Evolutionary conservation across 2,329 filamentous ascomycete genomes (phyloP).

Genomic region (Boeremia lycopersici): DNA sequence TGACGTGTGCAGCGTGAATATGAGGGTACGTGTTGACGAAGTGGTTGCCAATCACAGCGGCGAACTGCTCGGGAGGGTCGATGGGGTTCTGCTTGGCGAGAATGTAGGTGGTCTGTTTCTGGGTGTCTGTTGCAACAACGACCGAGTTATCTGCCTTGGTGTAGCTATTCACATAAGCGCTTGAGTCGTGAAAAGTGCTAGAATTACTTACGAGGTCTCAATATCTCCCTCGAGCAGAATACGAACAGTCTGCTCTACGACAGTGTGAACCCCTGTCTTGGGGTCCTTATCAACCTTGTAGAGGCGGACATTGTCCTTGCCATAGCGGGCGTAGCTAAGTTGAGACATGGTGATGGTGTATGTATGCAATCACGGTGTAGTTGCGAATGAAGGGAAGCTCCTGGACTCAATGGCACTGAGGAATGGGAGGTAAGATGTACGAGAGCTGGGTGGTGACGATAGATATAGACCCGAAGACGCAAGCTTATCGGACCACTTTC

Average conservation of each 20-base stretch:
- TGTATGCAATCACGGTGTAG: background rate
- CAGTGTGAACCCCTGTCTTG: constrained; percentile 77
- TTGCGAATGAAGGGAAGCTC: background rate
- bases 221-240: constrained; percentile 93
- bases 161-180: constrained; percentile 65
- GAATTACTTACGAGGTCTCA: constrained; percentile 70
- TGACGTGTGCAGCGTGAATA: constrained; percentile 83
- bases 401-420: constrained; percentile 13
- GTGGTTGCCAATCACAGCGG: constrained; percentile 81
- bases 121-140: constrained; percentile 94
- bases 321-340: constrained; percentile 70
- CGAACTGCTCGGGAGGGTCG: constrained; percentile 90
- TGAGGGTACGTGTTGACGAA: constrained; percentile 88
- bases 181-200: background rate
- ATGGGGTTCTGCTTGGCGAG: constrained; percentile 92
- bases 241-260: constrained; percentile 94
- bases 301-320: constrained; percentile 98
- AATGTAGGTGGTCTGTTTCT: constrained; percentile 93
- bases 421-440: constrained; percentile 19
- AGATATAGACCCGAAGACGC: constrained; percentile 37
- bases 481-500: constrained; percentile 39
- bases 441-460: constrained; percentile 25
- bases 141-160: constrained; percentile 93
- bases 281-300: constrained; percentile 90
- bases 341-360: constrained; percentile 49